Evolutionary conservation across 495 filamentous ascomycete genomes (phyloP).

Genomic region (Tuber umbilicatum): DNA sequence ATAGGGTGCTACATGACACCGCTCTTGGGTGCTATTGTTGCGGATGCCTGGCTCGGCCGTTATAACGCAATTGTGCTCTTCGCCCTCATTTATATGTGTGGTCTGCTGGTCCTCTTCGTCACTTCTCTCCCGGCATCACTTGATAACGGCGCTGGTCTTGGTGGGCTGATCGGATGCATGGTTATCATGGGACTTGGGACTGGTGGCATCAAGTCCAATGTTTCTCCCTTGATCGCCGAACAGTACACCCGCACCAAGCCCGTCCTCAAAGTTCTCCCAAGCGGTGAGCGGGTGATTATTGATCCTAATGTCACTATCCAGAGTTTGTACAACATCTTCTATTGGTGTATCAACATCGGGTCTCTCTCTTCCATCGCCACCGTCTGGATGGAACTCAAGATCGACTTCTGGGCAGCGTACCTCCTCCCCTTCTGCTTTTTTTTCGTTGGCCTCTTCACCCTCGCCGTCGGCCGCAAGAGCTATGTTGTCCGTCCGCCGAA

Average conservation of each 20-base stretch:
- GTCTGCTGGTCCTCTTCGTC: slow-evolving; percentile 59
- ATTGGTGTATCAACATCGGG: slow-evolving; percentile 54
- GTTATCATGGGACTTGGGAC: slow-evolving; percentile 50
- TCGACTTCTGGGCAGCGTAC: slow-evolving; percentile 49
- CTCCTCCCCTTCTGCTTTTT: slow-evolving; percentile 51
- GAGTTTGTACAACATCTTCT: slow-evolving; percentile 60
- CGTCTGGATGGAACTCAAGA: slow-evolving; percentile 47
- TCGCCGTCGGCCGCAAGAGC: slow-evolving; percentile 42
- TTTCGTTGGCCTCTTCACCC: slow-evolving; percentile 43
- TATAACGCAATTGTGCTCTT: slow-evolving; percentile 59
- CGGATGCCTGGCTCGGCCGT: slow-evolving; percentile 47
- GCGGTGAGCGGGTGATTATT: slow-evolving; percentile 53
- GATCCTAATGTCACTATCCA: slow-evolving; percentile 57
- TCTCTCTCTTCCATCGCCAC: slow-evolving; percentile 48
- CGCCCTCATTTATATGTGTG: slow-evolving; percentile 57
- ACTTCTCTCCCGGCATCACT: slow-evolving; percentile 57
- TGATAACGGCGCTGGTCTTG: slow-evolving; percentile 51
- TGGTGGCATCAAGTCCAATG: slow-evolving; percentile 59
- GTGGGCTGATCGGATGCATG: slow-evolving; percentile 43
- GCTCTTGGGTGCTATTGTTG: slow-evolving; percentile 44
- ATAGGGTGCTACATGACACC: slow-evolving; percentile 43
- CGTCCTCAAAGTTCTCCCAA: slow-evolving; percentile 45
- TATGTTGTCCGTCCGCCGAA: slow-evolving; percentile 45
- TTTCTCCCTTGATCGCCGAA: slow-evolving; percentile 57
- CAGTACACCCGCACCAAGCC: slow-evolving; percentile 51